Evolutionary conservation across 169 alveolate species (phyloP), one percentile per base, ranked within the genome.

Genomic region (Cryptosporidium ubiquitum): DNA sequence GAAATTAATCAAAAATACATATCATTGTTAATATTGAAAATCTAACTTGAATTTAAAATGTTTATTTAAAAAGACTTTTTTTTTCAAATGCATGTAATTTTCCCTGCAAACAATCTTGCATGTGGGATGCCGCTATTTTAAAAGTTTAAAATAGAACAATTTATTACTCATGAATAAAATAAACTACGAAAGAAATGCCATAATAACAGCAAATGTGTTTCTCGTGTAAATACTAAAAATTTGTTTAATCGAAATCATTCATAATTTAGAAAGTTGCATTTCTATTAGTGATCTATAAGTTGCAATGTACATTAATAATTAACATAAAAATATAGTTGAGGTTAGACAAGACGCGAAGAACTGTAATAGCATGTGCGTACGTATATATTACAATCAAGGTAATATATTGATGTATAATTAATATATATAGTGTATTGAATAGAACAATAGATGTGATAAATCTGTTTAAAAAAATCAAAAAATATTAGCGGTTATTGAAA

Each of bases 301-400:
- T n/a, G n/a, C n/a, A n/a, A n/a, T n/a, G n/a, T n/a, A n/a, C n/a
- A n/a, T 55, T 26, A 18, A 23, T 12, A 6, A 20, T 20, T 55
- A 0, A 55, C n/a, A 9, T 6, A 23, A 26, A 47, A 55, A 55
- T 9, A 55, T 26, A 55, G 7, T 23, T 37, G 4, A 10, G 14
- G 14, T 26, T 14, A 73, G 85, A 73, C 85, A 37, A 0, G 85
- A 58, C 85, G 70, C 31, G 26, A 31, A 55, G 85, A 73, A 73
- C 85, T 73, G 42, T 33, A 55, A 51, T 51, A 73, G 71, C 85
- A 73, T 73, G 85, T 73, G 85, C 35, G 85, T 73, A 73, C 85
- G 85, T 58, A 73, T 73, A 52, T 52, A 55, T 6, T 55, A 33
- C 29, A n/a, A 33, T 1, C 40, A 60, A 55, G 10, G 35, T 55